These are phyloP conservation scores for Dioscorea cayenensis DNA, from an alignment of 116 monocot species.

Conservation along the genomic window DNA sequence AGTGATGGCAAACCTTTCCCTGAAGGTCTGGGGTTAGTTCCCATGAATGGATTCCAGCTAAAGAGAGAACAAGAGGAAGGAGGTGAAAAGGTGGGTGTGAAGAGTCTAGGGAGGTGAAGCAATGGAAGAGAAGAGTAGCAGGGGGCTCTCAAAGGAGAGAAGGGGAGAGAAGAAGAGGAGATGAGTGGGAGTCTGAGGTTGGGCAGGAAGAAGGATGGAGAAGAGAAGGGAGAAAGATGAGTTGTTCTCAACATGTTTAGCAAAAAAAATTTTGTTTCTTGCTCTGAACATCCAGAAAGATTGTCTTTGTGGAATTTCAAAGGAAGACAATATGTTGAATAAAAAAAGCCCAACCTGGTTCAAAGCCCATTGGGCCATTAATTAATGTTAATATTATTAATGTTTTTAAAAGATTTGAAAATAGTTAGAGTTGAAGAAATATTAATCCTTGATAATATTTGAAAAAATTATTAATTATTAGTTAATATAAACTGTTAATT, in stretches of 20 bases:
- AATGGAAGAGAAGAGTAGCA: not conserved
- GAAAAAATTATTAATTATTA: too few relatives aligned
- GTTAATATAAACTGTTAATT: too few relatives aligned
- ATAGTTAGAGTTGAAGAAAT: too few relatives aligned
- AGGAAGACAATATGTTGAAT: too few relatives aligned
- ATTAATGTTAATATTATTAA: too few relatives aligned
- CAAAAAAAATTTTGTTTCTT: not conserved
- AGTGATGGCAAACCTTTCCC: constrained; percentile 14
- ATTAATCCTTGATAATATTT: too few relatives aligned
- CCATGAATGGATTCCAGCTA: constrained; percentile 16
- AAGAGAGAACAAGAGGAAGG: constrained; percentile 5
- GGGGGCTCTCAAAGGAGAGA: constrained; percentile 11
- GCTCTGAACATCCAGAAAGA: too few relatives aligned
- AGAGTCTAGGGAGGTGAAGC: constrained; percentile 1
- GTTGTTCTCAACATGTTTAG: constrained; percentile 12
- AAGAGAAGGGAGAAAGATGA: constrained; percentile 6
- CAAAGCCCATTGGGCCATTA: too few relatives aligned
- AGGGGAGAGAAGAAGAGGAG: not conserved
- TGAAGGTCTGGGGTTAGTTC: constrained; percentile 5
- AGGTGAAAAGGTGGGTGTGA: constrained; percentile 4
- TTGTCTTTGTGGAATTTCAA: too few relatives aligned
- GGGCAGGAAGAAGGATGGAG: constrained; percentile 12
- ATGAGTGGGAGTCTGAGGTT: constrained; percentile 5
- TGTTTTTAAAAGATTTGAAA: too few relatives aligned
- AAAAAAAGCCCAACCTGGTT: too few relatives aligned